These are phyloP conservation scores for Bidens hawaiensis DNA, from an alignment of 140 eudicot species.

Conservation along the genomic window DNA sequence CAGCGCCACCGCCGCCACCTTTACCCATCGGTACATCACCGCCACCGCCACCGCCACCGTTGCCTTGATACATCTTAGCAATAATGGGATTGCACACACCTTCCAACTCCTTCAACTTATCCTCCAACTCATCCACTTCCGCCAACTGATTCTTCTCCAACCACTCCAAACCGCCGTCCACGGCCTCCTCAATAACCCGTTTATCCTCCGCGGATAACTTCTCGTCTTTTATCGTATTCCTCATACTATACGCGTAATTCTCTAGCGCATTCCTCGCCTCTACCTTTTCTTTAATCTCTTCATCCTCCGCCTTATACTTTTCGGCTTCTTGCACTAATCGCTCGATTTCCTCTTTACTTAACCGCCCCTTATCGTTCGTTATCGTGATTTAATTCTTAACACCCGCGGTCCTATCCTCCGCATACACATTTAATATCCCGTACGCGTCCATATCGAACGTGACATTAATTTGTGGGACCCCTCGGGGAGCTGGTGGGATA, in stretches of 20 bases:
- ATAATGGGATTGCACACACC: conserved; percentile 51
- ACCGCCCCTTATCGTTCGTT: conserved; percentile 56
- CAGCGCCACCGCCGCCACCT: conserved; percentile 33
- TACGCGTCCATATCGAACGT: conserved; percentile 54
- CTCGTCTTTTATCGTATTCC: conserved; percentile 51
- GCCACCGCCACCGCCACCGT: conserved; percentile 36
- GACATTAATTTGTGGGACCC: conserved; percentile 50
- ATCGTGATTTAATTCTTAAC: conserved; percentile 60
- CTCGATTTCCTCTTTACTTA: conserved; percentile 57
- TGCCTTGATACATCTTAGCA: conserved; percentile 45
- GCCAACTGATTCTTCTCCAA: conserved; percentile 50
- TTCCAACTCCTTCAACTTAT: conserved; percentile 55
- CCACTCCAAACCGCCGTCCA: conserved; percentile 47
- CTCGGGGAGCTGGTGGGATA: conserved; percentile 63
- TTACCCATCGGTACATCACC: conserved; percentile 47
- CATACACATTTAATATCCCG: conserved; percentile 51
- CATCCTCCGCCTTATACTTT: conserved; percentile 56
- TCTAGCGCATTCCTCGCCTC: conserved; percentile 45
- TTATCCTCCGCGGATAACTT: conserved; percentile 39
- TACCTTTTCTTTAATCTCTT: conserved; percentile 60
- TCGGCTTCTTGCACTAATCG: conserved; percentile 55
- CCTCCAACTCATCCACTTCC: conserved; percentile 58
- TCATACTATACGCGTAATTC: conserved; percentile 55
- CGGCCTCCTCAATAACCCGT: conserved; percentile 42
- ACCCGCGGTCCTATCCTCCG: conserved; percentile 62